Evolutionary conservation across 2,329 filamentous ascomycete genomes (phyloP).

Genomic region (Alternaria infectoria): DNA sequence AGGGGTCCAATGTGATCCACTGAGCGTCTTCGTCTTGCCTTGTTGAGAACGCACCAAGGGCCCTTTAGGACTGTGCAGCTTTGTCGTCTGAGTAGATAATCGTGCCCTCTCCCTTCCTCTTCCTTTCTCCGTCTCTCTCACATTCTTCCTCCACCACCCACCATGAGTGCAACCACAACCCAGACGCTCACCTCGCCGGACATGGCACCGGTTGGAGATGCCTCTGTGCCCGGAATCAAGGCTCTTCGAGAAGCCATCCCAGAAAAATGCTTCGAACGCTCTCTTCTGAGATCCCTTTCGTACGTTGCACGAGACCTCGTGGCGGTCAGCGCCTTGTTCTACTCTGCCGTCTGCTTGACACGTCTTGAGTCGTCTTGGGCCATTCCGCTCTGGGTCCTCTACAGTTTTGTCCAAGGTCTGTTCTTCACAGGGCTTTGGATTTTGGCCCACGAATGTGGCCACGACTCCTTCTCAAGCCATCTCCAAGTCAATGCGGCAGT

Average conservation of each 20-base stretch:
- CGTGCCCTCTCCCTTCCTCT: neutral
- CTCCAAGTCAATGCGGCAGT: slow-evolving; percentile 64
- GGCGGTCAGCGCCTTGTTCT: slow-evolving; percentile 24
- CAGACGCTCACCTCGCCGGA: neutral
- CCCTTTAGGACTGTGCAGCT: neutral
- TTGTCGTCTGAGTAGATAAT: neutral
- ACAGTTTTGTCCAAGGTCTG: slow-evolving; percentile 69
- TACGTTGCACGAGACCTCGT: slow-evolving; percentile 34
- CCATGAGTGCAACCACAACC: neutral
- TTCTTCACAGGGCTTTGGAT: slow-evolving; percentile 71
- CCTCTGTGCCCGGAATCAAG: slow-evolving; percentile 16
- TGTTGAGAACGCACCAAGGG: neutral
- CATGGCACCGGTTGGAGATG: neutral
- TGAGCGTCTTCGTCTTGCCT: neutral
- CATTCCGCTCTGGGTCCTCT: slow-evolving; percentile 57
- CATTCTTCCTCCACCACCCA: neutral
- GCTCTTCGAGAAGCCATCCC: slow-evolving; percentile 32
- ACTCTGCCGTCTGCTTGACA: slow-evolving; percentile 23
- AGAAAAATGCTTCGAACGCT: slow-evolving; percentile 32
- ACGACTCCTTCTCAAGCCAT: slow-evolving; percentile 69
- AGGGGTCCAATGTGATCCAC: neutral
- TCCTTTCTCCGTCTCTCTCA: neutral
- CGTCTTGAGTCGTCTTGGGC: slow-evolving; percentile 16
- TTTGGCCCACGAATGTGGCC: slow-evolving; percentile 73
- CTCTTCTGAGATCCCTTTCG: slow-evolving; percentile 26